Conservation (phyloP, 768 basidiomycete species). For the Candolleomyces aberdarensis region DNA sequence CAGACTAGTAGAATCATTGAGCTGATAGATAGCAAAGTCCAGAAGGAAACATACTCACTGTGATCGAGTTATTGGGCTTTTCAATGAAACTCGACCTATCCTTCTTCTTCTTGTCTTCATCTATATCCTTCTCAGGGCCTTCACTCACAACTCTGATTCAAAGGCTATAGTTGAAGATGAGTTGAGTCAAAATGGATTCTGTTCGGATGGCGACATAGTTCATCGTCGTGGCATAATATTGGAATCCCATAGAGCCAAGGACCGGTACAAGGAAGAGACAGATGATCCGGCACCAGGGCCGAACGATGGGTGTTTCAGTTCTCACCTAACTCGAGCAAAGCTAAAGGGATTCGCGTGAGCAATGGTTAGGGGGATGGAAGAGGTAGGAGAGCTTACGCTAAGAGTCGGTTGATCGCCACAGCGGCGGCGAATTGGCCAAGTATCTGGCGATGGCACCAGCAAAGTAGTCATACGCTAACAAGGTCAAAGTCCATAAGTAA, state of each 20-base stretch:
- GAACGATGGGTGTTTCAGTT: slow-evolving; percentile 1
- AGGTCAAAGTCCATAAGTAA: neutral
- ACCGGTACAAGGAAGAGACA: slow-evolving; percentile 10
- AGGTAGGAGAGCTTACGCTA: slow-evolving; percentile 24
- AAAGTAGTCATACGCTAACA: slow-evolving; percentile 27
- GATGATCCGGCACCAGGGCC: slow-evolving; percentile 16
- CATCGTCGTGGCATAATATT: slow-evolving; percentile 36
- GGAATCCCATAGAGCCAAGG: slow-evolving; percentile 17
- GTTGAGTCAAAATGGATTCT: slow-evolving; percentile 42
- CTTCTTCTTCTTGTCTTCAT: neutral
- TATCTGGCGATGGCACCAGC: slow-evolving; percentile 22
- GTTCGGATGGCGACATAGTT: slow-evolving; percentile 44
- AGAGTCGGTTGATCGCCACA: slow-evolving; percentile 39
- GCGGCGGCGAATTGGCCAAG: slow-evolving; percentile 32
- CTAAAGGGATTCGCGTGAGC: slow-evolving; percentile 3
- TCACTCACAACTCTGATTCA: neutral
- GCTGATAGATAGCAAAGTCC: neutral
- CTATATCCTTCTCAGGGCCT: too few relatives aligned
- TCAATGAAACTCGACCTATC: slow-evolving; percentile 48
- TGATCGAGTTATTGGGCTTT: slow-evolving; percentile 70
- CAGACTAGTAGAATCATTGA: slow-evolving; percentile 18
- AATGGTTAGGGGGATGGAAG: neutral
- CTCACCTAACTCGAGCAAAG: slow-evolving; percentile 20
- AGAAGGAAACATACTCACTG: slow-evolving; percentile 18
- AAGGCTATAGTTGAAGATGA: slow-evolving; percentile 9